phyloP scores from a whole-genome alignment of 1,284 basidiomycete species.

The Schizophyllum commune region DNA sequence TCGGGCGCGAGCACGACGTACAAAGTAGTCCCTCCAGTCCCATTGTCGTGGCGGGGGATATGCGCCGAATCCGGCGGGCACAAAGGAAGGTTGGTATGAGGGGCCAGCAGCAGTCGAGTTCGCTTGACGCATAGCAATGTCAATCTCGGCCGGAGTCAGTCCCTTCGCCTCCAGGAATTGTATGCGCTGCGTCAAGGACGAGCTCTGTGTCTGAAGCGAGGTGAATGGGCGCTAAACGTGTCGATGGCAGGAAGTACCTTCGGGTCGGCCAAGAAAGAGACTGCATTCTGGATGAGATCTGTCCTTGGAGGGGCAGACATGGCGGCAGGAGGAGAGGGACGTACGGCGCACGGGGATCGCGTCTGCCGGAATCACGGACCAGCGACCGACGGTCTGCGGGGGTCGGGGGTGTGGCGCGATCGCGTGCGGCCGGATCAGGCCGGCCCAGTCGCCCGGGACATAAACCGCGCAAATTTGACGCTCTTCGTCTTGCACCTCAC shows the following conservation, averaged over 20 bases:
- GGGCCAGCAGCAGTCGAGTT: constrained; percentile 24
- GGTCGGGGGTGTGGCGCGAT: constrained; percentile 2
- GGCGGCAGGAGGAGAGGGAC: background rate
- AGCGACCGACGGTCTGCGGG: background rate
- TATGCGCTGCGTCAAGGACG: constrained; percentile 78
- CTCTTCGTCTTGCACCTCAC: background rate
- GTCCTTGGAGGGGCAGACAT: constrained; percentile 44
- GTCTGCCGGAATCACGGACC: background rate
- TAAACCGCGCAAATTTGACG: background rate
- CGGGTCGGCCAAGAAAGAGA: constrained; percentile 73
- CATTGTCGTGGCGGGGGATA: constrained; percentile 44
- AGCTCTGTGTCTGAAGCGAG: constrained; percentile 54
- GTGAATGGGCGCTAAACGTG: constrained; percentile 1
- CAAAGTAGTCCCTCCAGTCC: constrained; percentile 96
- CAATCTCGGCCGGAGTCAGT: constrained; percentile 78
- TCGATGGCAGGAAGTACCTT: constrained; percentile 34
- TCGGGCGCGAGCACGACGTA: constrained; percentile 30
- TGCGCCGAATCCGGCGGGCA: constrained; percentile 28
- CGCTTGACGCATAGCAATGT: constrained; percentile 72
- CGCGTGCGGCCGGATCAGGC: background rate
- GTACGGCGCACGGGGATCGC: too few species aligned
- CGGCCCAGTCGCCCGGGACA: background rate
- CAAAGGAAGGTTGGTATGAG: constrained; percentile 32
- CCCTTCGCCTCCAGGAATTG: constrained; percentile 96
- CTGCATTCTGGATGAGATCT: constrained; percentile 74